These are phyloP conservation scores for Tulasnella calospora DNA, from an alignment of 768 basidiomycete genomes.

Conservation along the genomic window DNA sequence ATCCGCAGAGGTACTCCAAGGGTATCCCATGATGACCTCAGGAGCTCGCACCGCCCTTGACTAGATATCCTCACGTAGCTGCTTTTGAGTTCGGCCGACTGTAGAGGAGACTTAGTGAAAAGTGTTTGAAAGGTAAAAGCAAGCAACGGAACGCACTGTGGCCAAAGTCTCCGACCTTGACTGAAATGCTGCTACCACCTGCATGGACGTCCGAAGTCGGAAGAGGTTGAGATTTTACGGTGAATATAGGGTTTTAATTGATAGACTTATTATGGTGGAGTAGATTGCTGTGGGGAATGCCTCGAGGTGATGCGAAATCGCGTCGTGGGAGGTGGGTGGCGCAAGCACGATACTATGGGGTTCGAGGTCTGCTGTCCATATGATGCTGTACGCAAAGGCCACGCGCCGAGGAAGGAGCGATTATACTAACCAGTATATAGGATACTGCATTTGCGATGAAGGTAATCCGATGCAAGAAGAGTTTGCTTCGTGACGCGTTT, in stretches of 20 bases:
- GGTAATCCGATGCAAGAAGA: constrained; percentile 35
- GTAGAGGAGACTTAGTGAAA: background rate
- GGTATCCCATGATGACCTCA: constrained; percentile 23
- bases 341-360: constrained; percentile 29
- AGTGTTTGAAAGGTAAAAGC: background rate
- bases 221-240: background rate
- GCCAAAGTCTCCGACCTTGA: constrained; percentile 33
- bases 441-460: constrained; percentile 32
- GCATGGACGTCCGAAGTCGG: background rate
- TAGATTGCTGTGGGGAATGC: background rate
- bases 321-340: constrained; percentile 12
- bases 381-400: background rate
- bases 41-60: constrained; percentile 19
- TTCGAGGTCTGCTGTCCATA: constrained; percentile 31
- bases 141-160: background rate
- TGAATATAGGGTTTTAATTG: background rate
- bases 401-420: background rate
- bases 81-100: background rate
- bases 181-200: constrained; percentile 9
- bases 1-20: constrained; percentile 26
- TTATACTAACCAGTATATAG: constrained; percentile 31
- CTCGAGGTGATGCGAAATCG: background rate
- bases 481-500: constrained; percentile 34
- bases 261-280: background rate
- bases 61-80: background rate